Evolutionary conservation across 1,284 basidiomycete genomes (phyloP).

Genomic region (Athelia psychrophila): DNA sequence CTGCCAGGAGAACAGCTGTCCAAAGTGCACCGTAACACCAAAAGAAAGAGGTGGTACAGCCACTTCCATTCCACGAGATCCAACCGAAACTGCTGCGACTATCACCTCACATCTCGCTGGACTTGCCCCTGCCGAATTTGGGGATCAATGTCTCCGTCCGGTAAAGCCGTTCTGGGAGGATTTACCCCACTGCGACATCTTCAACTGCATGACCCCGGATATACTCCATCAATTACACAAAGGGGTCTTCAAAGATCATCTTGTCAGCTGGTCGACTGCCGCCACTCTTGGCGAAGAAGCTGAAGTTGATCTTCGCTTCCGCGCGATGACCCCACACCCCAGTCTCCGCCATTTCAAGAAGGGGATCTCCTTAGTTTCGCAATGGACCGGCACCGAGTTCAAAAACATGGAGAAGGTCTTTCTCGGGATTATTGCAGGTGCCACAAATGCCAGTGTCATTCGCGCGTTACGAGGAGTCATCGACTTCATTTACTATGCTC

Average conservation of each 20-base stretch:
- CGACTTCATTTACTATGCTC: constrained; percentile 23
- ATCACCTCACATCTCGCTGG: not conserved
- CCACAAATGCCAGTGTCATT: constrained; percentile 7
- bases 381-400: constrained; percentile 21
- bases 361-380: constrained; percentile 18
- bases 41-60: constrained; percentile 4
- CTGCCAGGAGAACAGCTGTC: constrained; percentile 19
- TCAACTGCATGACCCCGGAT: constrained; percentile 23
- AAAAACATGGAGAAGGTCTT: constrained; percentile 19
- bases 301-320: constrained; percentile 22
- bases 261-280: constrained; percentile 20
- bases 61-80: constrained; percentile 2
- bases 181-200: constrained; percentile 23
- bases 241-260: constrained; percentile 26
- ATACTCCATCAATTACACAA: constrained; percentile 29
- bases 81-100: not conserved
- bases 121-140: not conserved
- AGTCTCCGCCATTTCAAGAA: constrained; percentile 21
- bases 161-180: constrained; percentile 25
- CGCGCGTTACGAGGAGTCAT: constrained; percentile 12
- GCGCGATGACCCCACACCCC: constrained; percentile 14
- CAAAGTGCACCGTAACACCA: constrained; percentile 7
- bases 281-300: not conserved
- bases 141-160: constrained; percentile 3
- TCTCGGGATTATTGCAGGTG: constrained; percentile 14